Evolutionary conservation across 257 asterid genomes (phyloP), one percentile per base, ranked within the genome.

Genomic region (Thymus quinquecostatus): DNA sequence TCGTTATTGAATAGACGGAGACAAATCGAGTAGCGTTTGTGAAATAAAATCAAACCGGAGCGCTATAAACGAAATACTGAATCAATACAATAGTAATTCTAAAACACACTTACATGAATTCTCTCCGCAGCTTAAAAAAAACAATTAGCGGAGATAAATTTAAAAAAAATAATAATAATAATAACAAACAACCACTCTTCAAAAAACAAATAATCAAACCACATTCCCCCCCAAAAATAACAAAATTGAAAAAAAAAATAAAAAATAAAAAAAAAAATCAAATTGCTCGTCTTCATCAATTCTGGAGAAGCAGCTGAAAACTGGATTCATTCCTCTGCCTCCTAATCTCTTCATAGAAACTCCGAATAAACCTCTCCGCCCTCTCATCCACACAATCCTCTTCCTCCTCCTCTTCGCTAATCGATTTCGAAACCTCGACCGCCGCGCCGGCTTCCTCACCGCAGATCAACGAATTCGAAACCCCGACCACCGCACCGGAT

Each of bases 301-400:
- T 21, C 3, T 75, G 74, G 5, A 73, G 70, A 64, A 79, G 70
- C 21, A 74, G 64, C 12, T 74, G 55, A 56, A 65, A n/a, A 60
- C 68, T 34, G 3, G 83, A 72, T 8, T 74, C 74, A 59, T 34
- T 74, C 77, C 84, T 87, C 90, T 91, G 89, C 63, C 75, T 81
- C 75, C 85, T 91, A 77, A 91, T 89, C 41, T 91, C 90, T 69
- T 87, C 83, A 81, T 91, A 91, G 64, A 87, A 91, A 62, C 75
- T 89, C 84, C 79, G 86, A 77, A 89, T 91, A 60, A 91, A 89
- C 29, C 76, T 85, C 87, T 89, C 95, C 53, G 97, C 95, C 49
- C 86, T 87, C 74, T 89, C 95, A 81, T 89, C 96, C 79, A 91
- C 86, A 12, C 81, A 80, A 3, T 30, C 56, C 33, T 79, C 85